These are phyloP conservation scores for Macroventuria anomochaeta DNA, from an alignment of 2,329 filamentous ascomycete species.

Conservation along the genomic window DNA sequence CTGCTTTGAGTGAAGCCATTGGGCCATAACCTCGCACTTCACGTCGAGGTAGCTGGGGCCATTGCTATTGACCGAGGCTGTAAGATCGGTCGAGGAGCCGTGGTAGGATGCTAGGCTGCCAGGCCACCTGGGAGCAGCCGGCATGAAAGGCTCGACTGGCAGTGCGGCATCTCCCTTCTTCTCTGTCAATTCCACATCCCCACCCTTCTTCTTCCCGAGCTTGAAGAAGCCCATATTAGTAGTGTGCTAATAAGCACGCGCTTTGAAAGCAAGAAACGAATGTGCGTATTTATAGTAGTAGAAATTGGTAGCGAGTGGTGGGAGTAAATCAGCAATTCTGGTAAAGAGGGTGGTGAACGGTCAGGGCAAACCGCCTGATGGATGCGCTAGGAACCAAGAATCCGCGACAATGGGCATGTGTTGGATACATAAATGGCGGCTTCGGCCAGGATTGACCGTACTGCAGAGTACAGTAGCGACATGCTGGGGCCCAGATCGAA, in stretches of 20 bases:
- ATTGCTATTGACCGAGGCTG: neutral
- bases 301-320: slow-evolving; percentile 4
- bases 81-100: slow-evolving; percentile 9
- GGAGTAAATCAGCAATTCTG: neutral
- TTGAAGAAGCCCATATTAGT: slow-evolving; percentile 21
- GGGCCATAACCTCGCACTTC: slow-evolving; percentile 68
- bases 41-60: slow-evolving; percentile 45
- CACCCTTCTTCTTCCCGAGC: slow-evolving; percentile 17
- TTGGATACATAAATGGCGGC: slow-evolving; percentile 9
- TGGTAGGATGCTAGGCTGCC: slow-evolving; percentile 5
- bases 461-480: slow-evolving; percentile 10
- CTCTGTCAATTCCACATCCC: slow-evolving; percentile 15
- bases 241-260: slow-evolving; percentile 2
- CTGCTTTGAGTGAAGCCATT: slow-evolving; percentile 68
- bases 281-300: neutral
- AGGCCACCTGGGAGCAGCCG: slow-evolving; percentile 12
- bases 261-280: neutral
- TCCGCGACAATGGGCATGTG: neutral
- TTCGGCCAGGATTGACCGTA: slow-evolving; percentile 3
- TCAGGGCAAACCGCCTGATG: slow-evolving; percentile 9
- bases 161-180: slow-evolving; percentile 2
- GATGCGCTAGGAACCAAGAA: slow-evolving; percentile 3
- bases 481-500: slow-evolving; percentile 17
- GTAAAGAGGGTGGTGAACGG: slow-evolving; percentile 1
- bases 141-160: neutral